Evolutionary conservation across 2,329 filamentous ascomycete genomes (phyloP).

Genomic region (Penicillium decumbens): DNA sequence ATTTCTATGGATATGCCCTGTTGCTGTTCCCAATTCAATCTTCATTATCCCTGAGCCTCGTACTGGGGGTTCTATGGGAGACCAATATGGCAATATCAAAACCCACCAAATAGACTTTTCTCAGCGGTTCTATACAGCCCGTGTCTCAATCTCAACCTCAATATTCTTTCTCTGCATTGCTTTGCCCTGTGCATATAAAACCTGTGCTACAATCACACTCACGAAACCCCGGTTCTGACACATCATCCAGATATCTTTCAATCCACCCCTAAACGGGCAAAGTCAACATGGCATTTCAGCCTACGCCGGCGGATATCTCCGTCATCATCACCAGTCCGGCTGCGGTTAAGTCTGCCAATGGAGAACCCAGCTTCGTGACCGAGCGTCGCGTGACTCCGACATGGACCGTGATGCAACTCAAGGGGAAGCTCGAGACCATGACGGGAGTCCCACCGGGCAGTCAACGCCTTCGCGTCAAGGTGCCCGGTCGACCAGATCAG

Average conservation of each 20-base stretch:
- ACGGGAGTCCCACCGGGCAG: conserved; percentile 80
- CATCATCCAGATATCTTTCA: neutral
- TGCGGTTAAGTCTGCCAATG: conserved; percentile 10
- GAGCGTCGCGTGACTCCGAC: conserved; percentile 89
- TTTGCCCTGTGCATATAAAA: neutral
- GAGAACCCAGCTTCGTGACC: conserved; percentile 52
- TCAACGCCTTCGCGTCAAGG: conserved; percentile 70
- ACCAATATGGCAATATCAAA: conserved; percentile 9
- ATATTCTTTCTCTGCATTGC: neutral
- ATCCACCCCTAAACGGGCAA: neutral
- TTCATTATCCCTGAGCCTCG: neutral
- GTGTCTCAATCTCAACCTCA: neutral
- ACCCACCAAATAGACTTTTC: neutral
- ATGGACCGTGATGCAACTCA: conserved; percentile 82
- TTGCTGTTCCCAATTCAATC: neutral
- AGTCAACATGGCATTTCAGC: conserved; percentile 33
- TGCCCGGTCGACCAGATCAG: conserved; percentile 55
- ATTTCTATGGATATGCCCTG: neutral
- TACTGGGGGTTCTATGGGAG: neutral
- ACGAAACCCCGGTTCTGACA: neutral
- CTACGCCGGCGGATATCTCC: conserved; percentile 37
- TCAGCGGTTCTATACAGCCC: neutral
- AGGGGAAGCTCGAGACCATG: conserved; percentile 82
- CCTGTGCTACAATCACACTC: neutral
- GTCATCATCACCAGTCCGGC: conserved; percentile 37